phyloP scores from a whole-genome alignment of 176 grass and related monocot genomes.

The Rhynchospora pubera region DNA sequence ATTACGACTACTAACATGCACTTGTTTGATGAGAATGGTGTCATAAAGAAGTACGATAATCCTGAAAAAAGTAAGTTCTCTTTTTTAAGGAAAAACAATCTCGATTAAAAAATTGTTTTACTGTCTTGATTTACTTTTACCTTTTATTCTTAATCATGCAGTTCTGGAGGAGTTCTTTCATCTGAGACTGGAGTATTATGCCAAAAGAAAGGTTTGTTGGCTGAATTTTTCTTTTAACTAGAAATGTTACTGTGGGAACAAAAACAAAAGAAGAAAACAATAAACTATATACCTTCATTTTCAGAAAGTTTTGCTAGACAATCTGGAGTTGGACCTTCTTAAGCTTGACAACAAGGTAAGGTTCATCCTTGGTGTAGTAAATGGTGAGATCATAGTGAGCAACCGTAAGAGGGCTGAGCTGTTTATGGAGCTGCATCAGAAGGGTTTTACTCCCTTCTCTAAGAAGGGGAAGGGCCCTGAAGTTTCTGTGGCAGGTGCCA shows the following conservation, averaged over 20 bases:
- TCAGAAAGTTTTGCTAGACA: slow-evolving; percentile 50
- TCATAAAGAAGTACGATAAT: slow-evolving; percentile 75
- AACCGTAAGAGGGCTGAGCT: slow-evolving; percentile 81
- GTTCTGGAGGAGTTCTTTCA: slow-evolving; percentile 71
- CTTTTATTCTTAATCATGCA: slow-evolving; percentile 5
- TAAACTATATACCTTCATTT: background rate
- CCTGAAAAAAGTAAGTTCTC: slow-evolving; percentile 67
- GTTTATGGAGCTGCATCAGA: slow-evolving; percentile 48
- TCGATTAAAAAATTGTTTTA: background rate
- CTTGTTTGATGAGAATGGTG: slow-evolving; percentile 67
- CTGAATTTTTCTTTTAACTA: background rate
- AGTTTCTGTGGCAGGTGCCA: slow-evolving; percentile 42
- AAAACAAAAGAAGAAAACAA: background rate
- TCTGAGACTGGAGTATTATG: slow-evolving; percentile 57
- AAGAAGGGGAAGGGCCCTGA: slow-evolving; percentile 44
- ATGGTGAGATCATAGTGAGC: slow-evolving; percentile 44
- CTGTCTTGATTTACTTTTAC: slow-evolving; percentile 2
- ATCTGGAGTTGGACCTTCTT: slow-evolving; percentile 46
- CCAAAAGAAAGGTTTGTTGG: slow-evolving; percentile 65
- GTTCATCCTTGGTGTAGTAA: slow-evolving; percentile 63
- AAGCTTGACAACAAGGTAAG: slow-evolving; percentile 64
- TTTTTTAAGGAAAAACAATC: background rate
- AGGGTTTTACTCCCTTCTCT: slow-evolving; percentile 51
- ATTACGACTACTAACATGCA: slow-evolving; percentile 94
- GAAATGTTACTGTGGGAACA: background rate